Conservation (phyloP, 2,329 filamentous ascomycete species). For the Xylaria sp. region DNA sequence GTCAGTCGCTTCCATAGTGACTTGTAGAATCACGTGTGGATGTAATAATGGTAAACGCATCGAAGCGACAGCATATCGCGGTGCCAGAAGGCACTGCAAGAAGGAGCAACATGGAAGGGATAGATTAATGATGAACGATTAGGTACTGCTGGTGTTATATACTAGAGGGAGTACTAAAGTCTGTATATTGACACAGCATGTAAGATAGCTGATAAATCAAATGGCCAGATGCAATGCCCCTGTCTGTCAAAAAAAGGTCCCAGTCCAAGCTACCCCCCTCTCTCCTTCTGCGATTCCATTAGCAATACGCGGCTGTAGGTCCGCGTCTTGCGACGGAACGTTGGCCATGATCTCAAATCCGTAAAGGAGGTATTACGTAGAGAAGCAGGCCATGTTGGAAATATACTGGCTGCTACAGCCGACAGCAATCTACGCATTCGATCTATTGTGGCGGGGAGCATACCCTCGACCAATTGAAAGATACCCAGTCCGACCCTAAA, state of each 20-base stretch:
- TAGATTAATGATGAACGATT: slow-evolving; percentile 24
- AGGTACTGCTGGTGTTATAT: slow-evolving; percentile 23
- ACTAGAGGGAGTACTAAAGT: slow-evolving; percentile 16
- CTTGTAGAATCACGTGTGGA: neutral
- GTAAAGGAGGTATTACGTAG: neutral
- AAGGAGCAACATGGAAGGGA: neutral
- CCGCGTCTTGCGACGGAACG: no score
- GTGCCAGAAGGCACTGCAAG: neutral
- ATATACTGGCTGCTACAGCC: neutral
- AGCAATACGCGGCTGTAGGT: neutral
- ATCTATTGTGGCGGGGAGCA: neutral
- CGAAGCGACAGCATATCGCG: neutral
- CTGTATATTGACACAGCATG: slow-evolving; percentile 17
- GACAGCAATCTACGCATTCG: neutral
- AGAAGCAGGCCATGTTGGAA: neutral
- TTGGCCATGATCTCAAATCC: neutral
- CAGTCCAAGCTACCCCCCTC: slow-evolving; percentile 15
- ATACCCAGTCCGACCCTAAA: slow-evolving; percentile 44
- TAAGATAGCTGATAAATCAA: slow-evolving; percentile 23
- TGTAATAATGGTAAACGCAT: neutral
- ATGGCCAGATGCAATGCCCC: slow-evolving; percentile 17
- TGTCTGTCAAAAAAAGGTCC: slow-evolving; percentile 19
- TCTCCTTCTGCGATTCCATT: neutral
- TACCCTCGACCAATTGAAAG: no score
- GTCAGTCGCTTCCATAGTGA: neutral